Evolutionary conservation across 2,329 filamentous ascomycete species (phyloP).

Genomic region (Thielaviopsis ethacetica): DNA sequence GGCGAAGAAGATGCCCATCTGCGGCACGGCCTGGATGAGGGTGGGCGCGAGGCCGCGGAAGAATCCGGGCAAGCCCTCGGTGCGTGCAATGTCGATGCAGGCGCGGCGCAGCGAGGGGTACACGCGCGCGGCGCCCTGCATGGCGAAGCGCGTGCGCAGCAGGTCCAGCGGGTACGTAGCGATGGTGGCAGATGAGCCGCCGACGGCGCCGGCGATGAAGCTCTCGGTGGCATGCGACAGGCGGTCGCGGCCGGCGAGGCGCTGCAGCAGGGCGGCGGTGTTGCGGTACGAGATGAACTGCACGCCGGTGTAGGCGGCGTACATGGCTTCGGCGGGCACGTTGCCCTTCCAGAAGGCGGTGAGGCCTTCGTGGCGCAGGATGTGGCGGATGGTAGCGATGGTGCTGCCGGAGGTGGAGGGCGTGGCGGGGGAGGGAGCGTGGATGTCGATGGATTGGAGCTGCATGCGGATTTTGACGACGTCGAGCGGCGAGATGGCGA

Average conservation of each 20-base stretch:
- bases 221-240: constrained; percentile 56
- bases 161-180: constrained; percentile 87
- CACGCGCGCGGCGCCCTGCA: constrained; percentile 67
- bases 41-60: constrained; percentile 76
- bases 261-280: constrained; percentile 49
- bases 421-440: neutral
- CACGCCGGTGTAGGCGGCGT: constrained; percentile 73
- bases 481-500: constrained; percentile 87
- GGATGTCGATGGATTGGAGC: constrained; percentile 39
- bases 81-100: constrained; percentile 51
- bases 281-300: constrained; percentile 85
- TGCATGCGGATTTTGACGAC: constrained; percentile 97
- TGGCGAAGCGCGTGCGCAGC: constrained; percentile 87
- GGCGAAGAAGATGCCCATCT: constrained; percentile 94
- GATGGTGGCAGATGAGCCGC: constrained; percentile 68
- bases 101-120: constrained; percentile 57
- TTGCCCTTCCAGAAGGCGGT: constrained; percentile 95
- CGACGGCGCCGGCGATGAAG: constrained; percentile 69
- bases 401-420: constrained; percentile 52
- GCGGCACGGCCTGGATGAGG: constrained; percentile 76
- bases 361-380: constrained; percentile 66
- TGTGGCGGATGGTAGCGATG: constrained; percentile 56
- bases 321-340: constrained; percentile 84
- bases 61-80: constrained; percentile 67
- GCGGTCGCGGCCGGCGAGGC: constrained; percentile 21